A percentile compares a stretch with the other conserved stretches of the same genome.
These are phyloP conservation scores for Cyclostephanos invisitatus DNA, from an alignment of 108 stramenopile species.

Conservation along the genomic window DNA sequence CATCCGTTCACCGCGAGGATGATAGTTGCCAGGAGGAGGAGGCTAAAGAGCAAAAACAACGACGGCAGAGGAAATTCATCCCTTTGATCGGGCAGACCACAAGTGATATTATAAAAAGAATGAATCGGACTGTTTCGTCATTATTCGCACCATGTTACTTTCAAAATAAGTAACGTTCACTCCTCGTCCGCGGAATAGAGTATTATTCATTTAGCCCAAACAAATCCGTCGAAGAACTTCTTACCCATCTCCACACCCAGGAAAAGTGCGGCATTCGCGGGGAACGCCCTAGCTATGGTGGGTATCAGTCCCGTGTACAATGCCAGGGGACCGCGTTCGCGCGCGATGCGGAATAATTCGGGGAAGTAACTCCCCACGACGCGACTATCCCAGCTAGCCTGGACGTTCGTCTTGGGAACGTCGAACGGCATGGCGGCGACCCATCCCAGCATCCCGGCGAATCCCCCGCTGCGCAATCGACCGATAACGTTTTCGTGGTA, in stretches of 20 bases:
- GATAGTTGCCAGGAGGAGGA: slow-evolving; percentile 1
- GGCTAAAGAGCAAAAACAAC: too few species aligned
- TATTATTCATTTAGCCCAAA: slow-evolving; percentile 45
- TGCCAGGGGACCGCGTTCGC: slow-evolving; percentile 70
- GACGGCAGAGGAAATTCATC: too few species aligned
- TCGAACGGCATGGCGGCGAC: slow-evolving; percentile 88
- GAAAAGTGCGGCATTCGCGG: slow-evolving; percentile 91
- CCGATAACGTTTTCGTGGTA: too few species aligned
- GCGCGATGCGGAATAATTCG: slow-evolving; percentile 67
- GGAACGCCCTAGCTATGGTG: slow-evolving; percentile 85
- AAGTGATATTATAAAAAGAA: too few species aligned
- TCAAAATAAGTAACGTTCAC: too few species aligned
- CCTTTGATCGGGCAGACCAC: too few species aligned
- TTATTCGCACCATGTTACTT: too few species aligned
- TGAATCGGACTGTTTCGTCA: too few species aligned
- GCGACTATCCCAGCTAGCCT: slow-evolving; percentile 81
- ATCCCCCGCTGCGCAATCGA: slow-evolving; percentile 74
- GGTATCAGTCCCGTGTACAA: slow-evolving; percentile 82
- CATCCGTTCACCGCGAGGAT: slow-evolving; percentile 11
- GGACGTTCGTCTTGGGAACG: slow-evolving; percentile 92
- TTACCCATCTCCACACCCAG: slow-evolving; percentile 88
- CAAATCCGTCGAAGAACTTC: slow-evolving; percentile 75
- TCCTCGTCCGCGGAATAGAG: too few species aligned
- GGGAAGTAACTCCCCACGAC: slow-evolving; percentile 88
- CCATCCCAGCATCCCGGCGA: slow-evolving; percentile 91